Base-by-base conservation (phyloP, 2,329 filamentous ascomycete species). In the Xylariomycetidae sp. region DNA sequence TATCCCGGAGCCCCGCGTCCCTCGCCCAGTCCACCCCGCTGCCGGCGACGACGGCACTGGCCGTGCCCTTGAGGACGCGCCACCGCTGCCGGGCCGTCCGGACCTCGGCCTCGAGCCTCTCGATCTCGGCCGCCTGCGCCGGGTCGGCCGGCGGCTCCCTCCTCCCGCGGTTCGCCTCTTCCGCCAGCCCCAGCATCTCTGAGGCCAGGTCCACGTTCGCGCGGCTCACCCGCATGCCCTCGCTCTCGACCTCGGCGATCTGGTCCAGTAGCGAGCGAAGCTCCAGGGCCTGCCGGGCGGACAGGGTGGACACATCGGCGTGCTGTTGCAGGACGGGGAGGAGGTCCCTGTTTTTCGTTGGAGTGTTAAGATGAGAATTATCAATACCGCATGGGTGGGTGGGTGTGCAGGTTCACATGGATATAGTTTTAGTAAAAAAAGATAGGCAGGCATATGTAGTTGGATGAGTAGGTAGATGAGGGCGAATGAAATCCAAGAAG, bases 11-110 rank as follows among this genome's bases (percentile, higher is more conserved):
- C 38, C 67, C 69, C 32, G 79, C 71, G 58, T 94, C 80, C 25
- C 73, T 66, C 10, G 77, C 79, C 88, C 88, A 94, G 52, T 94
- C 80, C 34, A 92, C 69, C 29, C 88, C 88, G 57, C 87, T 94
- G 3, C 85, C 86, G 5, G 79, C 85, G 29, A 94, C 74, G 35
- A 88, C 72, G 13, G 83, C 86, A 50, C 83, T 85, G n/a, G 84
- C 72, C 26, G 88, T 77, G 16, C 77, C 84, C 62, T 90, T 92
- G 58, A 90, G 75, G 14, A 82, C 78, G 50, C 78, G 77, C 80
- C 81, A 87, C 50, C 74, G 73, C 45, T 79, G 77, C 41, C 75
- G 75, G 54, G 78, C 82, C 15, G 66, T 64, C 48, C 72, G 79
- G 38, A 85, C 62, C 25, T 80, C 71, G 5, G 56, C 61, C 48